Base-by-base conservation (phyloP, 331 rosid species). In the Stylosanthes scabra region DNA sequence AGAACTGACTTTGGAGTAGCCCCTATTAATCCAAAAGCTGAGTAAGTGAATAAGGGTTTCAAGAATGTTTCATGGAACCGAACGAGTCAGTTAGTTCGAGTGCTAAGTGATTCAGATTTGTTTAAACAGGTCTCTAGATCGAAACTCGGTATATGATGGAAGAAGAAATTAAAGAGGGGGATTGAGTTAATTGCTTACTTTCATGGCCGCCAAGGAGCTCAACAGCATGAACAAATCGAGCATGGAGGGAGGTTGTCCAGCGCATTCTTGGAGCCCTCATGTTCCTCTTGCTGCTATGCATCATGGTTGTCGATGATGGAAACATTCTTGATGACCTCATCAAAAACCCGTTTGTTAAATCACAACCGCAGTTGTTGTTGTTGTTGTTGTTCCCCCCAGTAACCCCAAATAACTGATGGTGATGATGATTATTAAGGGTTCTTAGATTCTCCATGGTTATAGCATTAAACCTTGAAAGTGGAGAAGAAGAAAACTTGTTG, bases 131-230 rank as follows among this genome's bases (percentile, higher is more conserved):
- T 20, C 25, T 20, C 25, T 20, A 20, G 25, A 20, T 20, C 25
- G 25, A 20, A 20, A 20, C 25, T 20, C 1, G 25, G 25, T 20
- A 20, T 20, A 20, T 20, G 39, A 34, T 34, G 39, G 39, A 34
- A 34, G 39, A 6, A 34, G 39, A 34, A 34, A 34, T 34, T 34
- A 34, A 11, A 60, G 8, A 15, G 5, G 8, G 20, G 1, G 14
- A 3, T 34, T 34, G 52, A 27, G 67, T 20, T 20, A 66, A 74
- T 41, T 63, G 14, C 62, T 47, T 63, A 93, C 98, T 91, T 89
- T 91, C 97, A 86, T 93, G 98, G 83, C 98, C 98, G 1, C 98
- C 98, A 74, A 93, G 97, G 16, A 91, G 94, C 58, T 91, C 85
- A 59, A 93, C 98, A 37, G 98, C 98, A 56, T 87, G 98, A 78